Evolutionary conservation across 1,284 basidiomycete species (phyloP).

Genomic region (Ustilago nuda): DNA sequence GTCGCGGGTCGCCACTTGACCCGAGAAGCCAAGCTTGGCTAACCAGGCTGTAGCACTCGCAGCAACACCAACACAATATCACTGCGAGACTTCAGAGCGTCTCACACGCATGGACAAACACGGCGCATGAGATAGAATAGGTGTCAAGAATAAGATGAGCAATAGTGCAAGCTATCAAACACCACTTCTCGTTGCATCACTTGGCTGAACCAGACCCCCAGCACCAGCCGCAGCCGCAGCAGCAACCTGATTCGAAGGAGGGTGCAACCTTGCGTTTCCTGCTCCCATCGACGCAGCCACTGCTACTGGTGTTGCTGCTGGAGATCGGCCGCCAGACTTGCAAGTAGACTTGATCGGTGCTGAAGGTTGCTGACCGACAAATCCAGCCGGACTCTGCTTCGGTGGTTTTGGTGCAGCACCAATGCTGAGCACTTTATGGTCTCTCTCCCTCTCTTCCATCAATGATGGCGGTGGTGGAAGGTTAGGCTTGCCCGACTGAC

Average conservation of each 20-base stretch:
- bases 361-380: not conserved
- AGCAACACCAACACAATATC: not conserved
- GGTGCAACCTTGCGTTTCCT: slow-evolving; percentile 32
- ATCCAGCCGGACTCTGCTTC: not conserved
- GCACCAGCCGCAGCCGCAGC: not conserved
- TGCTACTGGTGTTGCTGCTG: slow-evolving; percentile 37
- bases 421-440: slow-evolving; percentile 23
- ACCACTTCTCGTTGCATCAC: not conserved
- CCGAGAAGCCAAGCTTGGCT: not conserved
- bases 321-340: not conserved
- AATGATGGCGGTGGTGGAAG: slow-evolving; percentile 42
- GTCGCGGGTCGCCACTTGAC: not conserved
- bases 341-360: not conserved
- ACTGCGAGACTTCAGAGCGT: not conserved
- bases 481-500: slow-evolving; percentile 13
- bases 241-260: slow-evolving; percentile 7
- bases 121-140: not conserved
- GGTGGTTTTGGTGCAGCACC: slow-evolving; percentile 15
- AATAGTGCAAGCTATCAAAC: not conserved
- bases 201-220: slow-evolving; percentile 11
- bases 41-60: too few species aligned
- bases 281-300: slow-evolving; percentile 26
- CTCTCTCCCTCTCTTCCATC: slow-evolving; percentile 14
- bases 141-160: not conserved
- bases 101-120: not conserved